These are phyloP conservation scores for Tranzscheliella williamsii DNA, from an alignment of 1,284 basidiomycete genomes.

Conservation along the genomic window DNA sequence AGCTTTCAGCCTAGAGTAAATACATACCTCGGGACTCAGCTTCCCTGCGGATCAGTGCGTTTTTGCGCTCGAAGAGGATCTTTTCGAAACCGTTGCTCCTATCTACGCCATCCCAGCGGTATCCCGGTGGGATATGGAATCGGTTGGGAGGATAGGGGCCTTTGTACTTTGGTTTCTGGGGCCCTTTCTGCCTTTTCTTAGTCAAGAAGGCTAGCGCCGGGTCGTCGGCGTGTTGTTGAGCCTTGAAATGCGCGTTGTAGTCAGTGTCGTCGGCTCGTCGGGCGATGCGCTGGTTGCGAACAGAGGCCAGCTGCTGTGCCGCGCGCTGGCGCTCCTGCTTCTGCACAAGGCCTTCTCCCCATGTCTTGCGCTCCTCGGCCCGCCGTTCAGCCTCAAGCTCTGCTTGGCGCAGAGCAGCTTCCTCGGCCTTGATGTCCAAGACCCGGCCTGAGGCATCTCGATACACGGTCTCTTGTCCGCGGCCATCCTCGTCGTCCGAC, in stretches of 20 bases:
- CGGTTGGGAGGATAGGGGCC: conserved; percentile 89
- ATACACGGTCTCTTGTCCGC: conserved; percentile 87
- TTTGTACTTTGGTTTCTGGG: conserved; percentile 77
- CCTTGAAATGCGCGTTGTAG: conserved; percentile 79
- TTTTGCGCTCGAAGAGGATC: conserved; percentile 64
- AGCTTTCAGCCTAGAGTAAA: no score
- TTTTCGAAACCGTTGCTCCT: conserved; percentile 93
- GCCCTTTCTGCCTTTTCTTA: conserved; percentile 70
- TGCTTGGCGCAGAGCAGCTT: conserved; percentile 25
- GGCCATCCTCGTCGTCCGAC: conserved; percentile 61
- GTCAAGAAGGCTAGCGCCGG: conserved; percentile 90
- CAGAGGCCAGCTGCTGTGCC: conserved; percentile 4
- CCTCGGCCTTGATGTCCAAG: conserved; percentile 82
- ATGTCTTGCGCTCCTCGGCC: conserved; percentile 73
- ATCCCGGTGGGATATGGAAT: conserved; percentile 90
- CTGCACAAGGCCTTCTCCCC: conserved; percentile 81
- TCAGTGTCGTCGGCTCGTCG: conserved; percentile 74
- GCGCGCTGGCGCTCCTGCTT: conserved; percentile 70
- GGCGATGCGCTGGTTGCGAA: conserved; percentile 2
- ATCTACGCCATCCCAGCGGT: conserved; percentile 78
- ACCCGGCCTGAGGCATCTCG: conserved; percentile 85
- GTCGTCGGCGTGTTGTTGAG: conserved; percentile 86
- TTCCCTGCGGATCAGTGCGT: conserved; percentile 10
- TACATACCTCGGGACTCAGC: conserved; percentile 26
- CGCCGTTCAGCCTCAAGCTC: conserved; percentile 69